These are phyloP conservation scores for Ophiosphaerella narmari DNA, from an alignment of 2,329 filamentous ascomycete genomes.

Conservation along the genomic window DNA sequence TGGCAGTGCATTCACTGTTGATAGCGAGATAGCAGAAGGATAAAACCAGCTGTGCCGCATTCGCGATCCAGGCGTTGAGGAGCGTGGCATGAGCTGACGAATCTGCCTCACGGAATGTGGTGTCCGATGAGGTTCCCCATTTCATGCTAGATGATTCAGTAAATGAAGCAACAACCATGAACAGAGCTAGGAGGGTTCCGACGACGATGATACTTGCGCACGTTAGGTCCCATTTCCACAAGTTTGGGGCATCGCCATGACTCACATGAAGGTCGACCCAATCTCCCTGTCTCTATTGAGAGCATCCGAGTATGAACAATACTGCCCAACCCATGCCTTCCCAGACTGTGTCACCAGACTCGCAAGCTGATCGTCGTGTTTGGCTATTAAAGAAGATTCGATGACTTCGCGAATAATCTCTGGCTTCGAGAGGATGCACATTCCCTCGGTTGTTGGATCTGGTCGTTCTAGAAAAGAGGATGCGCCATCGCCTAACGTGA, in stretches of 20 bases:
- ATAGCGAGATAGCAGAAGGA: slow-evolving; percentile 52
- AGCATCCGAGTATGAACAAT: slow-evolving; percentile 1
- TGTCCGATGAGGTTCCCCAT: slow-evolving; percentile 16
- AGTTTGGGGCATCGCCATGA: not conserved
- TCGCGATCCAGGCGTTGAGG: slow-evolving; percentile 47
- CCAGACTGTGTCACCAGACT: not conserved
- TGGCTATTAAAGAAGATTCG: not conserved
- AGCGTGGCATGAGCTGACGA: not conserved
- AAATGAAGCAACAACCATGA: not conserved
- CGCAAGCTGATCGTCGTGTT: slow-evolving; percentile 1
- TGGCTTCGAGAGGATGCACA: slow-evolving; percentile 8
- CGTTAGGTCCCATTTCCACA: not conserved
- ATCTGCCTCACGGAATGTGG: slow-evolving; percentile 1
- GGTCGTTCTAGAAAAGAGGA: slow-evolving; percentile 21
- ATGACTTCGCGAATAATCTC: slow-evolving; percentile 2
- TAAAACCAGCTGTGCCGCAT: slow-evolving; percentile 54
- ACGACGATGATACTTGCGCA: slow-evolving; percentile 1
- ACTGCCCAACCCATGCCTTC: not conserved
- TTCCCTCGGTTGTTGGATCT: slow-evolving; percentile 8
- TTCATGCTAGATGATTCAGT: not conserved
- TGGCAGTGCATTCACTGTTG: slow-evolving; percentile 53
- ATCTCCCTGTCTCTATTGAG: slow-evolving; percentile 3
- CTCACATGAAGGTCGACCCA: slow-evolving; percentile 5
- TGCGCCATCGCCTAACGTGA: slow-evolving; percentile 24
- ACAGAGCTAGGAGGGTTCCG: not conserved